Evolutionary conservation across 768 basidiomycete genomes (phyloP), one percentile per base, ranked within the genome.

Genomic region (Termitomyces sp.): DNA sequence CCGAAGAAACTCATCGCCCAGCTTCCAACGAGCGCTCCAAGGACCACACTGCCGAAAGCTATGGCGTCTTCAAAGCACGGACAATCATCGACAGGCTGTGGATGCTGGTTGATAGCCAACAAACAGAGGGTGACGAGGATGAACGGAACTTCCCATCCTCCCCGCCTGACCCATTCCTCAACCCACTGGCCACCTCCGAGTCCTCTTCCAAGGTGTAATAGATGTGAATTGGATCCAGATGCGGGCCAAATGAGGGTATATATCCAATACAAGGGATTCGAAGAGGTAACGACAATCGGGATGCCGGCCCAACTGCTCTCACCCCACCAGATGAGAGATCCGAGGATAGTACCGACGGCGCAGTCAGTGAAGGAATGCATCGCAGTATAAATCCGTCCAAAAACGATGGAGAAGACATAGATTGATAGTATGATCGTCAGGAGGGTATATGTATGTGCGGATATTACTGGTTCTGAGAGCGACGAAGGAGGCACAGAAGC

Each of bases 61-160:
- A 98, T 95, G 3, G 95, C 92, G 66, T 98, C 96, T 68, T 97
- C 96, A 71, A 97, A 99, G 72, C 96, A 98, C 2, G 96, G 96
- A 63, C 96, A 98, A 65, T 96, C 93, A 57, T 98, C 95, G 9
- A 96, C 90, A 0, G 96, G 96, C 63, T 95, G 89, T 0, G 95
- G 94, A 66, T 95, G 93, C 60, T 90, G 85, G 66, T 94, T 88
- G n/a, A 95, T 87, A 20, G 89, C 73, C 5, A 90, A 73, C 15
- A 93, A 73, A 56, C 82, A 84, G n/a, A 89, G 60, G 0, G 85
- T 79, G 28, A 88, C 76, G 44, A 85, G 70, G 10, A 80, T 78
- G 37, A 81, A 66, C 7, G 88, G 88, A n/a, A 88, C 84, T 76
- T 75, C 73, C 73, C 75, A 77, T 18, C 75, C 75, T n/a, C 73